A percentile compares a stretch with the other conserved stretches of the same genome.
Conservation (phyloP, 768 basidiomycete species). For the Xerocomellus intermedius region DNA sequence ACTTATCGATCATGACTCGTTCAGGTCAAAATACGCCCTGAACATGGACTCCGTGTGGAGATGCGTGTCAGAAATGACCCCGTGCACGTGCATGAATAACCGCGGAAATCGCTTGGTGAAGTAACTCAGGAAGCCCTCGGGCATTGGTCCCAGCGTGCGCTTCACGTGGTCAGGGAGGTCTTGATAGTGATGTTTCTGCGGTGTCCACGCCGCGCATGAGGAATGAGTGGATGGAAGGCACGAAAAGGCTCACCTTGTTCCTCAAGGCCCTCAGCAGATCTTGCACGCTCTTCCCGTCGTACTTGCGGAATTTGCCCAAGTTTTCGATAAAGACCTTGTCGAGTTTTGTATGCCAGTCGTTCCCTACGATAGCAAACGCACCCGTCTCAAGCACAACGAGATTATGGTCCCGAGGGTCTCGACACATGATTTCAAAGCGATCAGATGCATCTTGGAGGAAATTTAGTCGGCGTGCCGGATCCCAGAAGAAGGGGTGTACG, state of each 20-base stretch:
- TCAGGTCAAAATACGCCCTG: conserved; percentile 79
- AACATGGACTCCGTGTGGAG: conserved; percentile 88
- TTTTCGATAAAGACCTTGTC: conserved; percentile 93
- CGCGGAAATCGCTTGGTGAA: conserved; percentile 92
- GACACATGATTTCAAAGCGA: conserved; percentile 96
- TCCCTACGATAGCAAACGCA: conserved; percentile 72
- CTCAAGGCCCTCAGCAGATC: conserved; percentile 90
- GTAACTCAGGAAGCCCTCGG: conserved; percentile 88
- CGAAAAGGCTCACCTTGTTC: conserved; percentile 72
- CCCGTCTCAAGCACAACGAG: conserved; percentile 73
- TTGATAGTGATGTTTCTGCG: conserved; percentile 95
- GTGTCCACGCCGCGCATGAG: conserved; percentile 12
- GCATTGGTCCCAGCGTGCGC: conserved; percentile 85
- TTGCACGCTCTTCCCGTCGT: conserved; percentile 87
- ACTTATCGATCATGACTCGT: conserved; percentile 39
- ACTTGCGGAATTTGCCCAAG: conserved; percentile 96
- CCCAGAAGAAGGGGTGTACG: conserved; percentile 97
- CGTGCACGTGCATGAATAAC: conserved; percentile 89
- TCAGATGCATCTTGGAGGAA: conserved; percentile 99
- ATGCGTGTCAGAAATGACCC: conserved; percentile 71
- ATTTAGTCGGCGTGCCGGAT: conserved; percentile 74
- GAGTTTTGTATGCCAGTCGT: conserved; percentile 85
- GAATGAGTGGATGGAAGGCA: not conserved
- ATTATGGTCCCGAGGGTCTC: conserved; percentile 80
- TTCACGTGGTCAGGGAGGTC: conserved; percentile 93